These are phyloP conservation scores for Apiotrichum sp. DNA, from an alignment of 1,284 basidiomycete genomes.

Conservation along the genomic window DNA sequence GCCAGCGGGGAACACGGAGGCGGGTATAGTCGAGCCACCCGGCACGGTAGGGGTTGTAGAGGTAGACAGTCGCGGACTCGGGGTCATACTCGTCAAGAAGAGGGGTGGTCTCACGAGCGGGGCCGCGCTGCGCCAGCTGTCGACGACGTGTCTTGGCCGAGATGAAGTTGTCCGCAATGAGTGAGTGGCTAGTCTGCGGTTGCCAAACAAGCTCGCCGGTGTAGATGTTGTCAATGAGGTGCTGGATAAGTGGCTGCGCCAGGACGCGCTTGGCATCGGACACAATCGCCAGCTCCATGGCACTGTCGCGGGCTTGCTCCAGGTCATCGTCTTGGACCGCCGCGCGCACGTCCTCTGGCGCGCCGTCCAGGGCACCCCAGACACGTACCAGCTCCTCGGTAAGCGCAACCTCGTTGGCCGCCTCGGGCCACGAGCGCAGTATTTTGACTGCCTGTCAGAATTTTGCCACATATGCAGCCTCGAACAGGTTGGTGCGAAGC, in stretches of 20 bases:
- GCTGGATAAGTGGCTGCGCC: slow-evolving; percentile 70
- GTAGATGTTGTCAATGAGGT: slow-evolving; percentile 75
- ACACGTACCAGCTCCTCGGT: slow-evolving; percentile 67
- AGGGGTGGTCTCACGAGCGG: background rate
- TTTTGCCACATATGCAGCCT: too few relatives aligned
- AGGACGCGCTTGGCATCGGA: slow-evolving; percentile 73
- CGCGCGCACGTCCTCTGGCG: slow-evolving; percentile 59
- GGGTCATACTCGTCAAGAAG: slow-evolving; percentile 10
- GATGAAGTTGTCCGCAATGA: slow-evolving; percentile 74
- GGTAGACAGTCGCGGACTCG: slow-evolving; percentile 47
- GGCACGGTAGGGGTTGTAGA: slow-evolving; percentile 65
- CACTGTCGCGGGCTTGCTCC: slow-evolving; percentile 59
- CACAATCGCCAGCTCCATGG: slow-evolving; percentile 78
- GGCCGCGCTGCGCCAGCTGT: slow-evolving; percentile 1
- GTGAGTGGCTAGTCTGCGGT: slow-evolving; percentile 57
- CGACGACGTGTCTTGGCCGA: slow-evolving; percentile 43
- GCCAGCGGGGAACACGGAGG: slow-evolving; percentile 73
- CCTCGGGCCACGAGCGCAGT: slow-evolving; percentile 59
- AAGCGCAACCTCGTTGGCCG: slow-evolving; percentile 58
- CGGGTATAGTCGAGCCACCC: slow-evolving; percentile 74
- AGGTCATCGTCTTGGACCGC: slow-evolving; percentile 58
- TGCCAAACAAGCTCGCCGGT: slow-evolving; percentile 53
- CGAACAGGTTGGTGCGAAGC: too few relatives aligned
- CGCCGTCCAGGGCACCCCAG: slow-evolving; percentile 76
- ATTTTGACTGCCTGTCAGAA: slow-evolving; percentile 56